These are phyloP conservation scores for Fagus sylvatica DNA, from an alignment of 306 rosid genomes.

Conservation along the genomic window DNA sequence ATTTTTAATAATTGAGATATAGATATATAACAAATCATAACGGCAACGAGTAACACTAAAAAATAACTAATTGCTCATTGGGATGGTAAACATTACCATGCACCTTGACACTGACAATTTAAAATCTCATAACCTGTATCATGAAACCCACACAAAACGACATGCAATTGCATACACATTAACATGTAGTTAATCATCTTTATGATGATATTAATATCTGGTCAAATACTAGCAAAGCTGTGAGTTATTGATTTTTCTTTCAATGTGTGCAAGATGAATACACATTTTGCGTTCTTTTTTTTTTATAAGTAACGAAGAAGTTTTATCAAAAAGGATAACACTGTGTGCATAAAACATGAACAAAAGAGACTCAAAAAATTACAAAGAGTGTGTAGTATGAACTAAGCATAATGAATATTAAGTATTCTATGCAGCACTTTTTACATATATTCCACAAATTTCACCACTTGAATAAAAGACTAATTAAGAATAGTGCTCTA, in stretches of 20 bases:
- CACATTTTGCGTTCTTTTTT: not conserved
- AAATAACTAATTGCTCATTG: not conserved
- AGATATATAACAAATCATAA: not conserved
- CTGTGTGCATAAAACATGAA: too few relatives aligned
- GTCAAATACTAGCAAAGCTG: not conserved
- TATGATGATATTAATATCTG: not conserved
- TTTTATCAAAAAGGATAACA: too few relatives aligned
- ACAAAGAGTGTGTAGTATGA: too few relatives aligned
- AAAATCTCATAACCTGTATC: not conserved
- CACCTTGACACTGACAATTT: slow-evolving; percentile 4
- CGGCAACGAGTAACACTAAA: not conserved
- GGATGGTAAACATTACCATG: not conserved
- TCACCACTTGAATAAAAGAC: not conserved
- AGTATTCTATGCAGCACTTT: not conserved
- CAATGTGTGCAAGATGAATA: not conserved
- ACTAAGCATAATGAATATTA: not conserved
- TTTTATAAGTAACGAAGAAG: too few relatives aligned
- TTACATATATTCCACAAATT: not conserved
- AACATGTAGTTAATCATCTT: not conserved
- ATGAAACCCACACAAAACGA: not conserved
- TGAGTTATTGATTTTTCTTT: not conserved
- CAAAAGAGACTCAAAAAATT: too few relatives aligned
- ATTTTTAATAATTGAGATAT: not conserved
- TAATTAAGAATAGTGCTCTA: not conserved
- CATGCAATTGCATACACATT: not conserved